phyloP scores from a whole-genome alignment of 192 early-diverging fungal species.

The Coemansia sp. region DNA sequence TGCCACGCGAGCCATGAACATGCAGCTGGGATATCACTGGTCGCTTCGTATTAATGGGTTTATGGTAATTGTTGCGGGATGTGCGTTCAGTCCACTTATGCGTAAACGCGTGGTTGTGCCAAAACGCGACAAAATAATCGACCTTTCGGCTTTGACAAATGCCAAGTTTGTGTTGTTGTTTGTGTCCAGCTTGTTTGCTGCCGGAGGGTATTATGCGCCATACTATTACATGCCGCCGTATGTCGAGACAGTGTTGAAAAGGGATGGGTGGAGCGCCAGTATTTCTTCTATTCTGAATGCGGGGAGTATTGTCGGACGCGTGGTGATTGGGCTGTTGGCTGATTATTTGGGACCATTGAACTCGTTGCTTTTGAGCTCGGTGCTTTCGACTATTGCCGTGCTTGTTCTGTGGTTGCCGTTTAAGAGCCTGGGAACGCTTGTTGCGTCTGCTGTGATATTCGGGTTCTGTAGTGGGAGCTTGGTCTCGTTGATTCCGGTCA shows the following conservation, averaged over 20 bases:
- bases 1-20: constrained; percentile 56
- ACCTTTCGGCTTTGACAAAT: constrained; percentile 11
- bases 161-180: constrained; percentile 28
- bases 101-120: constrained; percentile 19
- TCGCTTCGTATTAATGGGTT: constrained; percentile 67
- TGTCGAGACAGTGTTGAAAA: constrained; percentile 5
- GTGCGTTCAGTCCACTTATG: constrained; percentile 15
- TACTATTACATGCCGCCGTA: constrained; percentile 36
- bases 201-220: constrained; percentile 25
- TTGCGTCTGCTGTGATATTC: constrained; percentile 20
- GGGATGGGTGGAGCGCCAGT: constrained; percentile 23
- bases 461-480: constrained; percentile 27
- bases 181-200: constrained; percentile 11
- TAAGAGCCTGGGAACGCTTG: constrained; percentile 8
- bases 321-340: constrained; percentile 21
- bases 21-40: constrained; percentile 59
- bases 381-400: constrained; percentile 9
- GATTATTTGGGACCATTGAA: constrained; percentile 26
- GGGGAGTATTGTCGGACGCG: constrained; percentile 18
- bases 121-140: constrained; percentile 24
- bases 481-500: constrained; percentile 29
- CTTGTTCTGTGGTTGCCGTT: constrained; percentile 39
- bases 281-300: constrained; percentile 40
- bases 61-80: constrained; percentile 30
- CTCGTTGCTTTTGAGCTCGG: constrained; percentile 8